These are phyloP conservation scores for Rosa lucieae DNA, from an alignment of 306 rosid species.

Conservation along the genomic window DNA sequence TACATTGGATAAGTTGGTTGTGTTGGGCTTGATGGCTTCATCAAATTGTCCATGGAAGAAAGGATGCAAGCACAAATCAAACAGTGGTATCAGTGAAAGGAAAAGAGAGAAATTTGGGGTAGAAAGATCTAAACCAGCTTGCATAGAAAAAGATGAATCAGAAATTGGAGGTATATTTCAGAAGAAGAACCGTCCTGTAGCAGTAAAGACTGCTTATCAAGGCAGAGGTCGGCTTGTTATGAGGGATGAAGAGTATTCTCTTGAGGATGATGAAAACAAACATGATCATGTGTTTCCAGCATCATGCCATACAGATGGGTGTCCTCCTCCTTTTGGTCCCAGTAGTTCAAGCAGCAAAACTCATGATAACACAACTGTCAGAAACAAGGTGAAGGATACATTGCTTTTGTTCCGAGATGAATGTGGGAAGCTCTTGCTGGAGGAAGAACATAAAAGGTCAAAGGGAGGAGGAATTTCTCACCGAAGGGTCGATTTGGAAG, in stretches of 20 bases:
- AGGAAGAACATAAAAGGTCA: constrained; percentile 51
- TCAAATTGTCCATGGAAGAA: constrained; percentile 63
- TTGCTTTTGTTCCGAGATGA: constrained; percentile 67
- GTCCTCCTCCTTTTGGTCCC: not conserved
- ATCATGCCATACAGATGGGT: constrained; percentile 18
- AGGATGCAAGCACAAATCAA: constrained; percentile 28
- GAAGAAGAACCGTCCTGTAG: constrained; percentile 26
- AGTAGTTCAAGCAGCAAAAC: not conserved
- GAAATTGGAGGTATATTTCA: constrained; percentile 31
- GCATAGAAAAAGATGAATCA: constrained; percentile 33
- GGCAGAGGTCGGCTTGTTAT: constrained; percentile 34
- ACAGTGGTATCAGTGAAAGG: constrained; percentile 34
- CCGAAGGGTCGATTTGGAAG: constrained; percentile 56
- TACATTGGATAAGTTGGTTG: constrained; percentile 25
- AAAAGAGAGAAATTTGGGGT: constrained; percentile 34
- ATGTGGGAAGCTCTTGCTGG: constrained; percentile 69
- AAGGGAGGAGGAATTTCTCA: constrained; percentile 29
- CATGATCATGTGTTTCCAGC: constrained; percentile 22
- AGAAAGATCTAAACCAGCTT: constrained; percentile 35
- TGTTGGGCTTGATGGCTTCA: constrained; percentile 51
- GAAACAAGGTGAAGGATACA: constrained; percentile 65
- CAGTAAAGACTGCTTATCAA: constrained; percentile 26
- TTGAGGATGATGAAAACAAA: constrained; percentile 18
- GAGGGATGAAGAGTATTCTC: constrained; percentile 31
- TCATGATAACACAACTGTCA: constrained; percentile 33